phyloP scores from a whole-genome alignment of 1,139 yeast species.

The Pichia inconspicua region DNA sequence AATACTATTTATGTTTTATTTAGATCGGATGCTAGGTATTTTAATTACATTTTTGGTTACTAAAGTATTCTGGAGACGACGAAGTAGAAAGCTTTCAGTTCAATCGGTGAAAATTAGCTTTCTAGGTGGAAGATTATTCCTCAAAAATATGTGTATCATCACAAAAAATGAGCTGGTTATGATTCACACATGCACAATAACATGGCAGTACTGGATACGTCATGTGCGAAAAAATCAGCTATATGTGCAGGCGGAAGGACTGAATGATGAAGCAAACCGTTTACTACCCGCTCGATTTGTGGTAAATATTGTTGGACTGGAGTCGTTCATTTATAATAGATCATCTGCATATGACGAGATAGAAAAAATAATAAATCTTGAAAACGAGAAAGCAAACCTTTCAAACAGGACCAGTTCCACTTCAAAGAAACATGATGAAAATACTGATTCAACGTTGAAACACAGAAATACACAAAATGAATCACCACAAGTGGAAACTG shows the following conservation, averaged over 20 bases:
- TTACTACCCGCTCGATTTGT: slow-evolving; percentile 53
- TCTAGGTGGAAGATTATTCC: slow-evolving; percentile 73
- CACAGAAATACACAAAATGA: not conserved
- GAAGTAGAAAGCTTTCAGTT: slow-evolving; percentile 49
- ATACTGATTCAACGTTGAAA: not conserved
- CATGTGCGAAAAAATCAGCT: slow-evolving; percentile 43
- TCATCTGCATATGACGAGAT: slow-evolving; percentile 69
- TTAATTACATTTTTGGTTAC: slow-evolving; percentile 44
- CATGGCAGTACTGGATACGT: slow-evolving; percentile 88
- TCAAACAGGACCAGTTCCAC: not conserved
- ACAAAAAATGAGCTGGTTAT: slow-evolving; percentile 66
- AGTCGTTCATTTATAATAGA: slow-evolving; percentile 73
- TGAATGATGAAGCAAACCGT: slow-evolving; percentile 33
- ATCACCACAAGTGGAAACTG: not conserved
- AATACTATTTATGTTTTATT: slow-evolving; percentile 62
- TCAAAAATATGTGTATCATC: slow-evolving; percentile 65
- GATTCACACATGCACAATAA: slow-evolving; percentile 60
- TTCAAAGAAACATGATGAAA: not conserved
- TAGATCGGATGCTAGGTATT: slow-evolving; percentile 68
- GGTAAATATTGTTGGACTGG: slow-evolving; percentile 66
- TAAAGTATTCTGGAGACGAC: slow-evolving; percentile 55
- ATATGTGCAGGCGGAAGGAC: slow-evolving; percentile 21
- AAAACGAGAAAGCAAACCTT: slow-evolving; percentile 5
- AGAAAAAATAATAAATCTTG: slow-evolving; percentile 28
- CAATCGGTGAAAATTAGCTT: slow-evolving; percentile 71